These are phyloP conservation scores for Globisporangium echinulatum DNA, from an alignment of 352 stramenopile genomes.

Conservation along the genomic window DNA sequence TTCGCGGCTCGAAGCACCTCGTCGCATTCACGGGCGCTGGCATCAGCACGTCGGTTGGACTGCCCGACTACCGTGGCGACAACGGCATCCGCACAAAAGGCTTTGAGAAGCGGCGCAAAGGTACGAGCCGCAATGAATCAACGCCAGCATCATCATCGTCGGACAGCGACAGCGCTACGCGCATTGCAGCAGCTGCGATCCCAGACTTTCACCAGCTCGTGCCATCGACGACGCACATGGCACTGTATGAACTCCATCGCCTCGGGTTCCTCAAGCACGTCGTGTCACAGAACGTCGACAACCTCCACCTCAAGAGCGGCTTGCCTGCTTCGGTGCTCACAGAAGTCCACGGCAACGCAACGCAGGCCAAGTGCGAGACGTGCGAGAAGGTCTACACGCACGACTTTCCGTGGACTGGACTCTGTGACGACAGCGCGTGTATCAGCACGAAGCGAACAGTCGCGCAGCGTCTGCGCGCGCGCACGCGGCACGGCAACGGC, in stretches of 20 bases:
- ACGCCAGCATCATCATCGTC: constrained; percentile 1
- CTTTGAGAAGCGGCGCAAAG: constrained; percentile 22
- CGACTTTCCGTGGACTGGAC: constrained; percentile 60
- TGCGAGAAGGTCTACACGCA: constrained; percentile 79
- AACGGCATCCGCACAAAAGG: constrained; percentile 70
- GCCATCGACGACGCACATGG: constrained; percentile 78
- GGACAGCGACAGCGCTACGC: constrained; percentile 11
- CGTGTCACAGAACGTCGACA: constrained; percentile 83
- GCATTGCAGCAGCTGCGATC: constrained; percentile 16
- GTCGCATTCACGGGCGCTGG: constrained; percentile 79
- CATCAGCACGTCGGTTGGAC: constrained; percentile 71
- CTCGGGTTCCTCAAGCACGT: constrained; percentile 70
- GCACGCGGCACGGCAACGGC: constrained; percentile 72
- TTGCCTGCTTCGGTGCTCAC: constrained; percentile 45
- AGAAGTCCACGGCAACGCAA: constrained; percentile 81
- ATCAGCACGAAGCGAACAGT: constrained; percentile 59
- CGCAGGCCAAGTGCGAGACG: constrained; percentile 76
- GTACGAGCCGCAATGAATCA: not conserved
- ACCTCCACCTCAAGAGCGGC: constrained; percentile 79
- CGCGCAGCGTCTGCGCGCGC: constrained; percentile 50
- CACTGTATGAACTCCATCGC: constrained; percentile 65
- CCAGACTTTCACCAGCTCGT: constrained; percentile 65
- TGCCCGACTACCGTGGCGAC: constrained; percentile 80
- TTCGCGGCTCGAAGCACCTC: constrained; percentile 53
- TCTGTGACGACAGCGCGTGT: constrained; percentile 59